Percentiles rank a stretch among this genome's conserved stretches.
These are phyloP conservation scores for Fusarium tjaetaba DNA, from an alignment of 2,329 filamentous ascomycete genomes.

Conservation along the genomic window DNA sequence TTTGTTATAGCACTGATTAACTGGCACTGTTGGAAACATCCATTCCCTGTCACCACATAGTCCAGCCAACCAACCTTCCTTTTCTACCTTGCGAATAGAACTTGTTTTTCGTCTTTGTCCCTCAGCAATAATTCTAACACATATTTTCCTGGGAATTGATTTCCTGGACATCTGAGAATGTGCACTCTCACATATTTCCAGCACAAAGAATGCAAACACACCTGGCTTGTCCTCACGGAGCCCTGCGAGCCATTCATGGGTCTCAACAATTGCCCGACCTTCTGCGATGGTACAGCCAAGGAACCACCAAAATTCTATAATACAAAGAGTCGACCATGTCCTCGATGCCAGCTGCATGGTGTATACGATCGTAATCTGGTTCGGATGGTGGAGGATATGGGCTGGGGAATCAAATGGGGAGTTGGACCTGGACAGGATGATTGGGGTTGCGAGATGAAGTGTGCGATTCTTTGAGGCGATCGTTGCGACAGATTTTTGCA, in stretches of 20 bases:
- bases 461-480: conserved; percentile 47
- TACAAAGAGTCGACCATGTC: conserved; percentile 53
- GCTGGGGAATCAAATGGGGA: conserved; percentile 59
- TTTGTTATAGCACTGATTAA: conserved; percentile 13
- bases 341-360: conserved; percentile 52
- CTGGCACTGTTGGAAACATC: conserved; percentile 4
- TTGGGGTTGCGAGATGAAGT: conserved; percentile 51
- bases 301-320: conserved; percentile 48
- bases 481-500: not conserved
- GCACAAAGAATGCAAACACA: conserved; percentile 61
- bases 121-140: not conserved
- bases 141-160: not conserved
- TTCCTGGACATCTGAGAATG: conserved; percentile 48
- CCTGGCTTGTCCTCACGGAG: conserved; percentile 59
- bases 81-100: not conserved
- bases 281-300: conserved; percentile 53
- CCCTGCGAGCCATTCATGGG: conserved; percentile 61
- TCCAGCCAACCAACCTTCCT: not conserved
- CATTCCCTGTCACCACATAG: not conserved
- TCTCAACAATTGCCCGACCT: conserved; percentile 59
- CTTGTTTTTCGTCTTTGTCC: not conserved
- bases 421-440: conserved; percentile 54
- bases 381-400: conserved; percentile 57
- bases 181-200: conserved; percentile 60
- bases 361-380: conserved; percentile 59